Evolutionary conservation across 352 stramenopile genomes (phyloP).

Genomic region (Globisporangium polare): DNA sequence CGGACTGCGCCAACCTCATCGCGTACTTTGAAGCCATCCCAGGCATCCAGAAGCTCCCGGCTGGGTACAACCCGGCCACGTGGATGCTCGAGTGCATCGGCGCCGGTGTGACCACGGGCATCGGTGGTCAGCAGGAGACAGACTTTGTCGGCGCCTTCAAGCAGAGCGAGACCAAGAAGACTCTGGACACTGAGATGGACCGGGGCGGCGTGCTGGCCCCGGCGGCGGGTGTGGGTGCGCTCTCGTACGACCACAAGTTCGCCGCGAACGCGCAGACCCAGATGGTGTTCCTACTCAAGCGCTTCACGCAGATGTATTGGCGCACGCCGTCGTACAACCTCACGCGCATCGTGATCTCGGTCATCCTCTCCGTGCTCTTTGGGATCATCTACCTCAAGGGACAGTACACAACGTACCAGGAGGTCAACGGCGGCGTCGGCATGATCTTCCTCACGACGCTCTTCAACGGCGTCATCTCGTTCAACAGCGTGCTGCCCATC

Average conservation of each 20-base stretch:
- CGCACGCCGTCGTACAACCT: constrained; percentile 66
- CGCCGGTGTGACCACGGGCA: constrained; percentile 33
- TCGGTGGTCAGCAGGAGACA: background rate
- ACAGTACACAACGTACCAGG: constrained; percentile 20
- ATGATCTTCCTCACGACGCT: constrained; percentile 66
- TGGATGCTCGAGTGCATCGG: constrained; percentile 24
- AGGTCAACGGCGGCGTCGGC: constrained; percentile 29
- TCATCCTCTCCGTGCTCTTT: constrained; percentile 58
- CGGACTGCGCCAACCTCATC: constrained; percentile 17
- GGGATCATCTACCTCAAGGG: constrained; percentile 39
- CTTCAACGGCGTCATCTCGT: constrained; percentile 58
- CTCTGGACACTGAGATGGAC: background rate
- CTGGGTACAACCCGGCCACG: constrained; percentile 38
- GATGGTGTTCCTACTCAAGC: constrained; percentile 17
- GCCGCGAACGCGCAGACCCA: background rate
- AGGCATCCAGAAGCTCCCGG: constrained; percentile 14
- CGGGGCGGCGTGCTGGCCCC: background rate
- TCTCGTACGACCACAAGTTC: constrained; percentile 48
- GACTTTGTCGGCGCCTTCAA: constrained; percentile 1
- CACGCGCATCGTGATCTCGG: constrained; percentile 32
- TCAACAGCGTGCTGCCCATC: constrained; percentile 54
- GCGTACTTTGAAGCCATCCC: constrained; percentile 26
- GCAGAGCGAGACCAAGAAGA: background rate
- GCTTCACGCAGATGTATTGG: constrained; percentile 36
- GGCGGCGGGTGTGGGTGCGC: constrained; percentile 18